A percentile compares a stretch with the other conserved stretches of the same genome.
Conservation (phyloP, 495 filamentous ascomycete species). For the Aspergillus diversus region DNA sequence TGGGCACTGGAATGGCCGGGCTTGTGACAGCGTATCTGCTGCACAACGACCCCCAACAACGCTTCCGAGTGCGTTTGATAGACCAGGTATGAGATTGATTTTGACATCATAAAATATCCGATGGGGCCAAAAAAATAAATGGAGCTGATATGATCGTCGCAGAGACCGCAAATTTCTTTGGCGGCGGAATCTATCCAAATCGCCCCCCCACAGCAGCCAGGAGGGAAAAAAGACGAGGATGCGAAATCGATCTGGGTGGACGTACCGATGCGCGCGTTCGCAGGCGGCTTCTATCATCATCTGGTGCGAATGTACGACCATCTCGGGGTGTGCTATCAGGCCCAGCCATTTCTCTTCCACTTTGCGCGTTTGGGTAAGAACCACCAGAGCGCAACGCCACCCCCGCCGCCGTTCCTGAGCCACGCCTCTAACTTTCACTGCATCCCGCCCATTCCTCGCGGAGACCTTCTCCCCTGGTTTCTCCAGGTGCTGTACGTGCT, state of each 20-base stretch:
- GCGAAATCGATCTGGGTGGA: conserved; percentile 37
- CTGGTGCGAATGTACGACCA: conserved; percentile 56
- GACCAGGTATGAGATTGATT: conserved; percentile 39
- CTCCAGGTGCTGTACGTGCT: conserved; percentile 42
- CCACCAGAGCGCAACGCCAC: conserved; percentile 20
- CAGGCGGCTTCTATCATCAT: conserved; percentile 56
- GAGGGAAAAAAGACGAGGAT: neutral
- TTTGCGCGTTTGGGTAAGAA: conserved; percentile 19
- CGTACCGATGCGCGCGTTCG: conserved; percentile 59
- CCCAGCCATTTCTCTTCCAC: conserved; percentile 48
- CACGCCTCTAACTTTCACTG: conserved; percentile 53
- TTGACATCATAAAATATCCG: neutral
- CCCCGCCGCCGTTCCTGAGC: conserved; percentile 34
- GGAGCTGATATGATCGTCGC: neutral
- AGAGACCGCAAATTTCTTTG: conserved; percentile 30
- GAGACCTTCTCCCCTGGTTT: conserved; percentile 29
- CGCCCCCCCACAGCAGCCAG: conserved; percentile 1
- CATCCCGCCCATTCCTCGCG: conserved; percentile 40
- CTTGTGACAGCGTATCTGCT: conserved; percentile 55
- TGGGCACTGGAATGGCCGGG: conserved; percentile 51
- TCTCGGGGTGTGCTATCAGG: conserved; percentile 45
- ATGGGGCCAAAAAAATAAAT: too few relatives aligned
- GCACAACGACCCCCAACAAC: conserved; percentile 38
- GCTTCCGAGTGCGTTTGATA: conserved; percentile 49
- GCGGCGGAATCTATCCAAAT: conserved; percentile 26